Evolutionary conservation across 306 rosid genomes (phyloP).

Genomic region (Abrus precatorius): DNA sequence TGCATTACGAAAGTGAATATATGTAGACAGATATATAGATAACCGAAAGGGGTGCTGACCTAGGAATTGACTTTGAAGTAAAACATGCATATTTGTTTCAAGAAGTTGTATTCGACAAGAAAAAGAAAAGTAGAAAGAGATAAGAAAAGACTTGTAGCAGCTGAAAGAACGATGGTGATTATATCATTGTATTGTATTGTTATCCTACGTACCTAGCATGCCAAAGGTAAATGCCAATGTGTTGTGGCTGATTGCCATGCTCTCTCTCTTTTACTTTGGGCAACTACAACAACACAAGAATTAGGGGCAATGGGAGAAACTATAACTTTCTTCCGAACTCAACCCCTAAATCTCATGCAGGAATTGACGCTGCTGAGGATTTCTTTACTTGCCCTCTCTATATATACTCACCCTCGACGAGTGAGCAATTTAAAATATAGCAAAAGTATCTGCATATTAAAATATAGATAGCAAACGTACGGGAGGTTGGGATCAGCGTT

Average conservation of each 20-base stretch:
- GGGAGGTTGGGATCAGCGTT: constrained; percentile 32
- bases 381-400: constrained; percentile 16
- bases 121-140: not conserved
- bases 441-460: not conserved
- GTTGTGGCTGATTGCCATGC: constrained; percentile 58
- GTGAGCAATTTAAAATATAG: not conserved
- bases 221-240: constrained; percentile 77
- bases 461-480: not conserved
- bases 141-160: not conserved
- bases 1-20: too few species aligned
- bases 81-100: too few species aligned
- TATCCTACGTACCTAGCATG: constrained; percentile 63
- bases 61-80: too few species aligned
- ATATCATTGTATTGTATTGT: too few species aligned
- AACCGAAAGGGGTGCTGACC: too few species aligned
- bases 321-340: constrained; percentile 42
- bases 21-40: too few species aligned
- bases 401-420: constrained; percentile 43
- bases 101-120: too few species aligned
- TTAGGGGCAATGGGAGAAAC: constrained; percentile 44
- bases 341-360: constrained; percentile 50
- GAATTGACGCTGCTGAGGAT: constrained; percentile 27
- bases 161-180: too few species aligned
- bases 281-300: constrained; percentile 26
- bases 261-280: constrained; percentile 3